Conservation (phyloP, 805 yeast species). For the Wickerhamiella azyma region DNA sequence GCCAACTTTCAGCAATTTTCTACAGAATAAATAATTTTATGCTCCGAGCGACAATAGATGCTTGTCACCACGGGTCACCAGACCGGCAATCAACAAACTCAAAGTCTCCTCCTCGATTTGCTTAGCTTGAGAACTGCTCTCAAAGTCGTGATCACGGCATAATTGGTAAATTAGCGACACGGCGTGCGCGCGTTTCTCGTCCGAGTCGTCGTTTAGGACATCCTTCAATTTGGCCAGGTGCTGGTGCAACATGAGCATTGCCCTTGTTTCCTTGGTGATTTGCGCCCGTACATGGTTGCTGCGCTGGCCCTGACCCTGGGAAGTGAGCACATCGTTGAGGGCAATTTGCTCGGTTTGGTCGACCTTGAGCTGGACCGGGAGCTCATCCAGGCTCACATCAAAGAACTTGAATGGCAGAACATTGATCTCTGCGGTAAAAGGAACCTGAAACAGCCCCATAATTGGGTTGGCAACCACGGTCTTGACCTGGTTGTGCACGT, state of each 20-base stretch:
- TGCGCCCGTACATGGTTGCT: conserved; percentile 4
- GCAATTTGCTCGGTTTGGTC: conserved; percentile 24
- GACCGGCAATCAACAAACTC: conserved; percentile 12
- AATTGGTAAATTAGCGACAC: conserved; percentile 10
- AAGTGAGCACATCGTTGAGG: conserved; percentile 19
- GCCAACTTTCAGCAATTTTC: too few species aligned
- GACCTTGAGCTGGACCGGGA: conserved; percentile 17
- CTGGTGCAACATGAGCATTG: conserved; percentile 7
- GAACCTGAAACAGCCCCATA: conserved; percentile 15
- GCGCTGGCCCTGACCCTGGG: not conserved
- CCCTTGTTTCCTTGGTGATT: conserved; percentile 10
- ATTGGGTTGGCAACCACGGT: conserved; percentile 14
- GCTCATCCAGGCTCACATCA: conserved; percentile 16
- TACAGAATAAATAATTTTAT: too few species aligned
- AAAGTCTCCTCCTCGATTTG: conserved; percentile 9
- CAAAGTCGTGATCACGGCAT: conserved; percentile 9
- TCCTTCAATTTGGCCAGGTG: conserved; percentile 1
- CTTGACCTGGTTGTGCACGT: conserved; percentile 14
- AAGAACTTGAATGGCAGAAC: conserved; percentile 19
- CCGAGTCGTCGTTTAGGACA: not conserved
- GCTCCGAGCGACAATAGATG: not conserved
- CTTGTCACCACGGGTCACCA: conserved; percentile 19
- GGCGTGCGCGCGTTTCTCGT: conserved; percentile 3
- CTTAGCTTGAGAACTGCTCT: not conserved
- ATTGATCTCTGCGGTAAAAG: conserved; percentile 6